Conservation (phyloP, 2,329 filamentous ascomycete species). For the Pestalotiopsis sp. region DNA sequence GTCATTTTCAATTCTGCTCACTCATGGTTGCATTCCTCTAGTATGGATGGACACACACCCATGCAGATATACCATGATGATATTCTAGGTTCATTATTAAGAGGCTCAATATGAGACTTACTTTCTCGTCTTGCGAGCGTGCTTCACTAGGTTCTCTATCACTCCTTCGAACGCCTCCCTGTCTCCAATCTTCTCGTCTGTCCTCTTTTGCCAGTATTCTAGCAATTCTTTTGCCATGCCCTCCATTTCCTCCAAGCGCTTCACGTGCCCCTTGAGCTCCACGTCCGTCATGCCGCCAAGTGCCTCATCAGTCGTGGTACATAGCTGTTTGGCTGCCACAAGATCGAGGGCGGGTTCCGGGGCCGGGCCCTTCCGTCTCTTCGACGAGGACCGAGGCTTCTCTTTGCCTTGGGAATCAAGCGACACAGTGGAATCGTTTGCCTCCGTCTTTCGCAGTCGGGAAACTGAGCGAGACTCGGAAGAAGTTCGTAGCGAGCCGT, state of each 20-base stretch:
- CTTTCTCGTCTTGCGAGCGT: conserved; percentile 83
- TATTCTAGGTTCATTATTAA: too few relatives aligned
- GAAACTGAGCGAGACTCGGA: conserved; percentile 54
- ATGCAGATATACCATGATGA: too few relatives aligned
- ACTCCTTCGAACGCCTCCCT: conserved; percentile 94
- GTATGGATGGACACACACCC: too few relatives aligned
- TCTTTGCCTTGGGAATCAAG: conserved; percentile 61
- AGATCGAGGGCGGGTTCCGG: conserved; percentile 78
- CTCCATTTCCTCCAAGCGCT: conserved; percentile 69
- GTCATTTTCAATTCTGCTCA: too few relatives aligned
- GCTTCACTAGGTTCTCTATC: conserved; percentile 94
- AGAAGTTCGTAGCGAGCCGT: conserved; percentile 56
- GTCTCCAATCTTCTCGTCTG: conserved; percentile 86
- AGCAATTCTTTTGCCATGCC: conserved; percentile 75
- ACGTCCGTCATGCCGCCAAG: conserved; percentile 76
- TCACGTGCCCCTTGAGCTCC: conserved; percentile 75
- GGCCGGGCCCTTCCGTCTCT: conserved; percentile 59
- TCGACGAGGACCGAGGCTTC: conserved; percentile 37
- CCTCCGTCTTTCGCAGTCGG: conserved; percentile 47
- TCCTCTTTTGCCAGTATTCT: conserved; percentile 85
- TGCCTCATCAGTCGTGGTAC: conserved; percentile 82
- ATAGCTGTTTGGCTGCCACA: conserved; percentile 75
- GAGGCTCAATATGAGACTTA: conserved; percentile 32
- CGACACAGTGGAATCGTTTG: conserved; percentile 59
- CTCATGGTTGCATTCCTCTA: too few relatives aligned